Conservation (phyloP, 2,329 filamentous ascomycete genomes). For the Falciphora oryzae region DNA sequence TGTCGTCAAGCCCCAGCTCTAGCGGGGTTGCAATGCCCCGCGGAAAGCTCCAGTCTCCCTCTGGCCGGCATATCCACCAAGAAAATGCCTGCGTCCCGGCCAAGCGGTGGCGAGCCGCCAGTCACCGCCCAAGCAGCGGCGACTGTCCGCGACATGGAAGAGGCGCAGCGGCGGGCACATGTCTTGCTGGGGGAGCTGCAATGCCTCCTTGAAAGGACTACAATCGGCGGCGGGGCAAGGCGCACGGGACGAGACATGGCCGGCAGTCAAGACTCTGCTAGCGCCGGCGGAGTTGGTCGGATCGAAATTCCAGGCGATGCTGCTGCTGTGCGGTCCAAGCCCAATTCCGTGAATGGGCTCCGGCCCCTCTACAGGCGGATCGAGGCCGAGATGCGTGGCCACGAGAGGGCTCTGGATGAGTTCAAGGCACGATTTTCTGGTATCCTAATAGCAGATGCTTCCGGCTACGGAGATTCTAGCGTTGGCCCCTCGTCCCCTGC, state of each 20-base stretch:
- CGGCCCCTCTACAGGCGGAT: constrained; percentile 2
- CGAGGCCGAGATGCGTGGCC: constrained; percentile 4
- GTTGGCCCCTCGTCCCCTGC: neutral
- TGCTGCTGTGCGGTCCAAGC: too few species aligned
- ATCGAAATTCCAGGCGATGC: neutral
- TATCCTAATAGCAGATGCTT: neutral
- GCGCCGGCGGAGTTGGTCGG: too few species aligned
- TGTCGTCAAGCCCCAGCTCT: neutral
- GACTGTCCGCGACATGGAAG: neutral
- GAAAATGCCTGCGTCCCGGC: neutral
- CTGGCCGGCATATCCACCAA: neutral
- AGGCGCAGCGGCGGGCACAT: neutral
- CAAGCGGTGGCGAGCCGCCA: neutral
- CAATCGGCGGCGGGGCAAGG: neutral
- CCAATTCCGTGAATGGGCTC: neutral
- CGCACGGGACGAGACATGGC: neutral
- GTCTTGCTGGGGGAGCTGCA: neutral
- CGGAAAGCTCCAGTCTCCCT: neutral
- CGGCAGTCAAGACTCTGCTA: neutral
- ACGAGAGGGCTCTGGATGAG: constrained; percentile 2
- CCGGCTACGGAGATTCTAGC: neutral
- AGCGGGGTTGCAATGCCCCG: too few species aligned
- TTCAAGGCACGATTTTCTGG: constrained; percentile 1
- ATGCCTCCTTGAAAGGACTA: neutral
- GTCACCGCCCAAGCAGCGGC: too few species aligned